A percentile compares a stretch with the other conserved stretches of the same genome.
These are phyloP conservation scores for Escallonia herrerae DNA, from an alignment of 129 eudicot species.

Conservation along the genomic window DNA sequence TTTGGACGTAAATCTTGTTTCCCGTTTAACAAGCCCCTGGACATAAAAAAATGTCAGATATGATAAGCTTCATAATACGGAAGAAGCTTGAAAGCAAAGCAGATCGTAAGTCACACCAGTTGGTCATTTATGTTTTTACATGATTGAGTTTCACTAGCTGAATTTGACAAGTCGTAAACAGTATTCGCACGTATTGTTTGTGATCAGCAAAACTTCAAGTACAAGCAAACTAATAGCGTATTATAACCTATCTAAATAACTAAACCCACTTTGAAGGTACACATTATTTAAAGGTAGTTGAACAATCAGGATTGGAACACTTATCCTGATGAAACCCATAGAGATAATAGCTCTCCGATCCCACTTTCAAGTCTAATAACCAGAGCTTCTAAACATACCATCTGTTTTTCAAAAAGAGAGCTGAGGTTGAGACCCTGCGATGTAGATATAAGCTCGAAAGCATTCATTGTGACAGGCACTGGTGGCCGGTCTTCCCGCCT, in stretches of 20 bases:
- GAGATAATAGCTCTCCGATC: neutral
- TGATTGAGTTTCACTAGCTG: too few relatives aligned
- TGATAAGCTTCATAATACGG: neutral
- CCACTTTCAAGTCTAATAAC: neutral
- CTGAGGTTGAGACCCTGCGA: constrained; percentile 98
- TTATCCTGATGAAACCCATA: too few relatives aligned
- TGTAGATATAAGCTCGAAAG: constrained; percentile 97
- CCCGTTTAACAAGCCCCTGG: constrained; percentile 94
- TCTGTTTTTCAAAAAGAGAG: constrained; percentile 85
- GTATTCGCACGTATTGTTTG: neutral
- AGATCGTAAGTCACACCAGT: neutral
- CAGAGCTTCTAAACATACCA: constrained; percentile 38
- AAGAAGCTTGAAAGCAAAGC: neutral
- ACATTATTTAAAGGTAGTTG: too few relatives aligned
- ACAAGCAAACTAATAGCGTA: too few relatives aligned
- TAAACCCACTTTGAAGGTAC: too few relatives aligned
- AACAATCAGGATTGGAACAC: too few relatives aligned
- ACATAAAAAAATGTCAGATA: constrained; percentile 16
- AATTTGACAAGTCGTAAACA: neutral
- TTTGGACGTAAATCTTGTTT: constrained; percentile 94
- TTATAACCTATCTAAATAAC: too few relatives aligned
- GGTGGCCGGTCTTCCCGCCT: constrained; percentile 64
- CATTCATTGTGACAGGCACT: constrained; percentile 85
- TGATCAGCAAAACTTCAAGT: neutral
- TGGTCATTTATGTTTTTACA: neutral